Percentiles rank a stretch among this genome's conserved stretches.
These are phyloP conservation scores for Colletotrichum abscissum DNA, from an alignment of 2,329 filamentous ascomycete genomes.

Conservation along the genomic window DNA sequence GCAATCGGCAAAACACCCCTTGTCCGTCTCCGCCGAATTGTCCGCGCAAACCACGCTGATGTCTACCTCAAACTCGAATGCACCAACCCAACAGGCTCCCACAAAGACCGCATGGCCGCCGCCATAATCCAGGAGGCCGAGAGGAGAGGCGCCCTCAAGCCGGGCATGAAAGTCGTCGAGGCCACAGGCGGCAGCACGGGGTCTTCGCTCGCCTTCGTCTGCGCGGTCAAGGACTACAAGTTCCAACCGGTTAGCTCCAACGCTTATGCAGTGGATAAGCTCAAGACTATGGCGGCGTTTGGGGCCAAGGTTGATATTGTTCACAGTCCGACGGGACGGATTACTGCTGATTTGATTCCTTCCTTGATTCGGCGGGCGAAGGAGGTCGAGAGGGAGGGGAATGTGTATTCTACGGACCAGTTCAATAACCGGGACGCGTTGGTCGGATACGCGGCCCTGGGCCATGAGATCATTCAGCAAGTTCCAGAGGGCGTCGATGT, in stretches of 20 bases:
- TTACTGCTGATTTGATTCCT: conserved; percentile 24
- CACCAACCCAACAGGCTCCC: conserved; percentile 33
- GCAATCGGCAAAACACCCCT: conserved; percentile 32
- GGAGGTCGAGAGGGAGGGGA: background rate
- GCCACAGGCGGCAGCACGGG: conserved; percentile 35
- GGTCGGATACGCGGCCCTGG: conserved; percentile 27
- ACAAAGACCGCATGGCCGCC: conserved; percentile 34
- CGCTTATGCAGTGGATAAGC: conserved; percentile 28
- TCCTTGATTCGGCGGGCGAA: background rate
- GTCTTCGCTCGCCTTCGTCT: conserved; percentile 29
- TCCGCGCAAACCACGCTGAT: conserved; percentile 13
- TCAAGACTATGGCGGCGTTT: conserved; percentile 30
- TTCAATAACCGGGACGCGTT: conserved; percentile 30
- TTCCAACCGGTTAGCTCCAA: conserved; percentile 20
- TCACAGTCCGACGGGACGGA: conserved; percentile 18
- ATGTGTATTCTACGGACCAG: conserved; percentile 21
- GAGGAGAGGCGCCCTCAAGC: conserved; percentile 1
- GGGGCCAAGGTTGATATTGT: conserved; percentile 31
- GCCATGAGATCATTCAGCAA: conserved; percentile 1
- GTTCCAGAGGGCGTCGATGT: conserved; percentile 25
- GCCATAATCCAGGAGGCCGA: conserved; percentile 32
- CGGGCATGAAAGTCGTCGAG: conserved; percentile 23
- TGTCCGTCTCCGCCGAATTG: conserved; percentile 12
- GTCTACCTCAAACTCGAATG: conserved; percentile 32
- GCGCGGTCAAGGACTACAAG: conserved; percentile 41